Conservation (phyloP, 192 early-diverging fungal species). For the Spizellomyces punctatus region DNA sequence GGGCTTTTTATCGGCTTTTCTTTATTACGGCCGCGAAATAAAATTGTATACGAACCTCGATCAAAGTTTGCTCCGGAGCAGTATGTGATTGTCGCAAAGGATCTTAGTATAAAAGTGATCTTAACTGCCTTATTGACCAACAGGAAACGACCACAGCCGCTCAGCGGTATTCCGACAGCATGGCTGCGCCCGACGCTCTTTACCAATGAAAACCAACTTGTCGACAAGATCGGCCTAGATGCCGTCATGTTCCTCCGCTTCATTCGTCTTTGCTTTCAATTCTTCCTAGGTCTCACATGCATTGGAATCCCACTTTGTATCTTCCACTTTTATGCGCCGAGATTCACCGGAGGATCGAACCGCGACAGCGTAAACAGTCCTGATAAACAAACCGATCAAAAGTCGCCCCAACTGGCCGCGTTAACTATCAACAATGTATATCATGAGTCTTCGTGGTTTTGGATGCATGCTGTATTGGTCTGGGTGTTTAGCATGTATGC, state of each 20-base stretch:
- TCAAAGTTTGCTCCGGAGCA: slow-evolving; percentile 38
- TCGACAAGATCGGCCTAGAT: slow-evolving; percentile 49
- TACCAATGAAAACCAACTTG: slow-evolving; percentile 29
- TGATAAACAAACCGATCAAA: not conserved
- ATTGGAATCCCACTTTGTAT: slow-evolving; percentile 35
- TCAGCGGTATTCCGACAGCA: slow-evolving; percentile 25
- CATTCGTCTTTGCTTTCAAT: slow-evolving; percentile 29
- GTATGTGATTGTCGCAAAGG: slow-evolving; percentile 17
- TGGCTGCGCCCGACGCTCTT: slow-evolving; percentile 42
- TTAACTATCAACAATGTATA: slow-evolving; percentile 39
- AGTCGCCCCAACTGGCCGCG: slow-evolving; percentile 20
- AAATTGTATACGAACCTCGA: slow-evolving; percentile 49
- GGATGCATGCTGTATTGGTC: slow-evolving; percentile 36
- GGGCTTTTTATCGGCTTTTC: slow-evolving; percentile 47
- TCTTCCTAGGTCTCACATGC: slow-evolving; percentile 34
- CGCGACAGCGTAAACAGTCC: not conserved
- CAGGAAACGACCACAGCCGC: slow-evolving; percentile 39
- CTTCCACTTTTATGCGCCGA: slow-evolving; percentile 31
- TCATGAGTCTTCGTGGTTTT: slow-evolving; percentile 31
- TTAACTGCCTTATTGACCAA: slow-evolving; percentile 6
- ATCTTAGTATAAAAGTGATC: not conserved
- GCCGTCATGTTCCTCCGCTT: slow-evolving; percentile 55
- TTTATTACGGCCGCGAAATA: slow-evolving; percentile 45
- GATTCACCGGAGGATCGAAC: slow-evolving; percentile 5
- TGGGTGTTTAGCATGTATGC: slow-evolving; percentile 35